Base-by-base conservation (phyloP, 192 early-diverging fungal genomes). In the Backusella morwellensis region DNA sequence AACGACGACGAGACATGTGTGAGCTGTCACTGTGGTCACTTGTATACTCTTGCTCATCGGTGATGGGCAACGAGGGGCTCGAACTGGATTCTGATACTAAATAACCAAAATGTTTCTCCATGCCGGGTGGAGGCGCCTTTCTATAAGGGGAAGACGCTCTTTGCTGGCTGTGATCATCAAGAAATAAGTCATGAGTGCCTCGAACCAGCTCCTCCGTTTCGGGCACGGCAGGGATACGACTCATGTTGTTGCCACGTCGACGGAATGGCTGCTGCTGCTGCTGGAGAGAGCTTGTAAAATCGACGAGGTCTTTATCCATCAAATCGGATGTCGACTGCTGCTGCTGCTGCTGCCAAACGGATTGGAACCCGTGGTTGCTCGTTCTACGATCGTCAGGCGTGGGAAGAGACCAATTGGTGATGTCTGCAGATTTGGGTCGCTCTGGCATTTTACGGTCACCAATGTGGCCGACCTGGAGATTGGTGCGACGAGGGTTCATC, bases 1-100 rank as follows among this genome's bases (percentile, higher is more conserved):
- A 72, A 4, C 70, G 35, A 50, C 70, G 70, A 50, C 70, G 70
- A 6, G 70, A 72, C 41, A 44, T 4, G 26, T 50, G 70, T 34
- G 67, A 63, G 14, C 56, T 63, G 47, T 82, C 83, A 52, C 83
- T 82, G 66, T 82, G 80, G 74, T 82, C 83, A 41, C 80, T 81
- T 2, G 70, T 69, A 71, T 84, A 82, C 23, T 63, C 56, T 11
- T 63, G 56, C 4, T 63, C 56, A 9, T 63, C 56, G 2, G 56
- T 26, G 2, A 63, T 26, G 1, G 56, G 9, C 26, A 26, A 29
- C 9, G 56, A 26, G 11, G 6, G 26, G 0, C 2, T 26, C 0
- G 56, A 50, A 44, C 42, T 17, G 70, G 47, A 50, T n/a, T 44
- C 40, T 17, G 70, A 44, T 17, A 72, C 15, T 50, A 72, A 72